Evolutionary conservation across 306 rosid genomes (phyloP), one percentile per base, ranked within the genome.

Genomic region (Trifolium subterraneum): DNA sequence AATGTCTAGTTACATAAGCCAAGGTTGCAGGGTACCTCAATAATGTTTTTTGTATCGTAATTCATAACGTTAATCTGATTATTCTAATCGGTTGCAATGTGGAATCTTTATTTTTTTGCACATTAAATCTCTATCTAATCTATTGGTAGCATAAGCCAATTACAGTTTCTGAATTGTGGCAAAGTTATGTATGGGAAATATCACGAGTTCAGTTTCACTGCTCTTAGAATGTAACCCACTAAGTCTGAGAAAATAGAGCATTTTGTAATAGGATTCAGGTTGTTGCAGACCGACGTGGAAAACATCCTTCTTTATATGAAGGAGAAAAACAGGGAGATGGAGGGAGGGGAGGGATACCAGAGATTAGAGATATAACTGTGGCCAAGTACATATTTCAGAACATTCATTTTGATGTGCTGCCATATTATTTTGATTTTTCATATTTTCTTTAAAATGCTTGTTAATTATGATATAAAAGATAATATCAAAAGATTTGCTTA

Each of bases 391-490:
- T 6, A 33, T 79, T 10, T 66, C 18, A 35, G 41, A 55, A 38
- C 9, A 64, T 65, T 23, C 41, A 41, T 27, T 41, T 20, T 50
- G 41, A 60, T 78, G 71, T 45, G 71, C 47, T 50, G 35, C 47
- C 38, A 15, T 31, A 48, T 58, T 69, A 12, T 70, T 61, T 61
- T 61, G 15, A 31, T 11, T 50, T 23, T 39, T 25, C 25, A 38
- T 22, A 1, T 36, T 4, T 20, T 45, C 35, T 22, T 36, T 56
- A 35, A 15, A 68, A 31, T 22, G 41, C 10, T 10, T 39, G 12
- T 18, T 48, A 51, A 44, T 16, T 68, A 45, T 68, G 63, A 68
- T 68, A 35, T 7, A 45, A 7, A 59, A 77, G 64, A 77, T 33
- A 15, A 33, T 14, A 22, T 64, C 54, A 55, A 64, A 42, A 19